A percentile compares a stretch with the other conserved stretches of the same genome.
Conservation (phyloP, 768 basidiomycete genomes). For the Asterophora parasitica region DNA sequence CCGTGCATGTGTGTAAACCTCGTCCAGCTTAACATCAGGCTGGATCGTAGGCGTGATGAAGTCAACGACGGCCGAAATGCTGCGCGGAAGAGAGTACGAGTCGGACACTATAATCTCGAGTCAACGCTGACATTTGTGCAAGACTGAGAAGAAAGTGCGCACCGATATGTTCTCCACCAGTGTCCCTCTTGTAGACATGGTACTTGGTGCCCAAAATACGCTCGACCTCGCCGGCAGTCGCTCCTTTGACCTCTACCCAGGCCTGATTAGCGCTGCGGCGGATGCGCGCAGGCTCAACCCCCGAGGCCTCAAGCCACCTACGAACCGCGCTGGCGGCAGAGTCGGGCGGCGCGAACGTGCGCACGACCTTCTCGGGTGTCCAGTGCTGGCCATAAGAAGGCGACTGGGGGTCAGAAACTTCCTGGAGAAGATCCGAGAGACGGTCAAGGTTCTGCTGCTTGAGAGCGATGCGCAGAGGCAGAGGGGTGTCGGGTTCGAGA, state of each 20-base stretch:
- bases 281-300: constrained; percentile 21
- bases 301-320: constrained; percentile 25
- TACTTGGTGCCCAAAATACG: constrained; percentile 27
- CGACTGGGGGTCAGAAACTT: constrained; percentile 32
- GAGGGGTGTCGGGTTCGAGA: background rate
- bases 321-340: constrained; percentile 23
- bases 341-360: constrained; percentile 26
- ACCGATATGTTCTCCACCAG: constrained; percentile 28
- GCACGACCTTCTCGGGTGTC: constrained; percentile 24
- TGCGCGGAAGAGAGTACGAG: constrained; percentile 27
- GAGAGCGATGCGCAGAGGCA: constrained; percentile 32
- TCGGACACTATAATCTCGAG: constrained; percentile 20
- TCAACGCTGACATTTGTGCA: background rate
- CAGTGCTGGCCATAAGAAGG: constrained; percentile 32
- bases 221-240: constrained; percentile 28
- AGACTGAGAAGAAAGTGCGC: constrained; percentile 3
- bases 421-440: constrained; percentile 25
- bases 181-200: constrained; percentile 25
- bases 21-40: constrained; percentile 19
- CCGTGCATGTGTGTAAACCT: background rate
- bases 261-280: constrained; percentile 18
- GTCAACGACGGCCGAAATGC: constrained; percentile 27
- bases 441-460: constrained; percentile 28
- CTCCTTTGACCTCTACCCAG: constrained; percentile 29
- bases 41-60: constrained; percentile 32